Base-by-base conservation (phyloP, 352 stramenopile species). In the Saprolegnia parasitica region DNA sequence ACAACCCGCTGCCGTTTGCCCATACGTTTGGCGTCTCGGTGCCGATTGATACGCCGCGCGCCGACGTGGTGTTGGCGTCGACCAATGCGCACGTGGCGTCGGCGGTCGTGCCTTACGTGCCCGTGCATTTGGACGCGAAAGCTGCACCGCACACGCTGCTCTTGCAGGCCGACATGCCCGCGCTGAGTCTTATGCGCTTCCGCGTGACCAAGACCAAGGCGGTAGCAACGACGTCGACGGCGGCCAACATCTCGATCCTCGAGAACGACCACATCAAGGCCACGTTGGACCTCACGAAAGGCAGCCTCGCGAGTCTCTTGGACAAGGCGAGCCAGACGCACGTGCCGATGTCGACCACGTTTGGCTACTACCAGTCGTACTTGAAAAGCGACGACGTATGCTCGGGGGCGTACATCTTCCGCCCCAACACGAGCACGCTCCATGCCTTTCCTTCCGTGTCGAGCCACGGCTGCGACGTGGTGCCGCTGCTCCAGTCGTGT, bases 321-420 rank as follows among this genome's bases (percentile, higher is more conserved):
- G 89, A 93, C 83, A 93, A 93, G 73, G 77, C 77, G 49, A 83
- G 78, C 32, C 86, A 88, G 56, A 78, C 89, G 10, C 78, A 84
- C 32, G 67, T 93, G 0, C 79, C 79, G 8, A 24, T 91, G 0
- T 75, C 68, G 1, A 72, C 85, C 4, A 75, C 78, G 29, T 74
- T 93, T 15, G 68, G 68, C 20, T 93, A 91, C 73, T 93, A 93
- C 61, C 79, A 88, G 37, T 73, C 80, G 11, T 90, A 78, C 65
- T 79, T 89, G 56, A 76, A 70, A 2, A 24, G 56, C 3, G 68
- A 79, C 0, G 74, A 77, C 4, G 86, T 95, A 66, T 90, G 96
- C 35, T 98, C 93, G 24, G 97, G 97, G n/a, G 97, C 96, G 6
- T 99, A 99, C 74, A 91, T 98, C 20, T 99, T 99, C 79, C 86